phyloP scores from a whole-genome alignment of 176 grass and related monocot species.

The Aegilops speltoides region DNA sequence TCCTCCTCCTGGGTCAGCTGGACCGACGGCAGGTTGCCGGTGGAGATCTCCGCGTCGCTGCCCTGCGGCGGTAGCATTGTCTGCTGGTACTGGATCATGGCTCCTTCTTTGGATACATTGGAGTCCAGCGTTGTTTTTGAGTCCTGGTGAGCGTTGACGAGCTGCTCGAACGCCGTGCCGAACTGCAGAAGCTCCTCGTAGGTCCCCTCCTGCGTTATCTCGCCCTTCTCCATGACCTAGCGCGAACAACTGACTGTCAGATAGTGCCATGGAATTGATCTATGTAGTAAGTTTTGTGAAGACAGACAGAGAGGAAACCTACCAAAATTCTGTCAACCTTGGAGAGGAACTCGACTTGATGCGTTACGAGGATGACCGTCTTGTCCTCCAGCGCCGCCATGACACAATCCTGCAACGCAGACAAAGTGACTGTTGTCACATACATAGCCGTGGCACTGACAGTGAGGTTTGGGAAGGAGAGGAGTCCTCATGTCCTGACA shows the following conservation, averaged over 20 bases:
- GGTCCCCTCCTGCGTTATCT: conserved; percentile 67
- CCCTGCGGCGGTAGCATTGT: conserved; percentile 21
- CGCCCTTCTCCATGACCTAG: conserved; percentile 80
- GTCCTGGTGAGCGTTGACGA: conserved; percentile 64
- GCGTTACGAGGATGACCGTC: conserved; percentile 84
- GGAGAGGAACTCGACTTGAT: conserved; percentile 90
- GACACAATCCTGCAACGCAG: conserved; percentile 60
- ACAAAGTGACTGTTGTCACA: neutral
- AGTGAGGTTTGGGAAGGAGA: neutral
- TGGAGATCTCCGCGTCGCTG: conserved; percentile 39
- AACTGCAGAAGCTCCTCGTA: conserved; percentile 57
- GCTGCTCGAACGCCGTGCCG: conserved; percentile 60
- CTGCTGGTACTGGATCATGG: conserved; percentile 15
- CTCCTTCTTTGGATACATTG: neutral
- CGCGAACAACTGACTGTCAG: neutral
- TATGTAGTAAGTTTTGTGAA: neutral
- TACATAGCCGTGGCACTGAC: neutral
- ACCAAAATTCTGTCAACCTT: conserved; percentile 84
- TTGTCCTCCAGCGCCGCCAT: conserved; percentile 63
- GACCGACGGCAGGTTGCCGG: neutral
- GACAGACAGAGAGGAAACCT: neutral
- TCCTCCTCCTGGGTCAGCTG: conserved; percentile 76
- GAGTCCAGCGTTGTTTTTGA: conserved; percentile 41
- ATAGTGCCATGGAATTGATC: neutral
- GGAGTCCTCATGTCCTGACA: conserved; percentile 27